Conservation (phyloP, 1,284 basidiomycete species). For the Mycocalia duriaeana region DNA sequence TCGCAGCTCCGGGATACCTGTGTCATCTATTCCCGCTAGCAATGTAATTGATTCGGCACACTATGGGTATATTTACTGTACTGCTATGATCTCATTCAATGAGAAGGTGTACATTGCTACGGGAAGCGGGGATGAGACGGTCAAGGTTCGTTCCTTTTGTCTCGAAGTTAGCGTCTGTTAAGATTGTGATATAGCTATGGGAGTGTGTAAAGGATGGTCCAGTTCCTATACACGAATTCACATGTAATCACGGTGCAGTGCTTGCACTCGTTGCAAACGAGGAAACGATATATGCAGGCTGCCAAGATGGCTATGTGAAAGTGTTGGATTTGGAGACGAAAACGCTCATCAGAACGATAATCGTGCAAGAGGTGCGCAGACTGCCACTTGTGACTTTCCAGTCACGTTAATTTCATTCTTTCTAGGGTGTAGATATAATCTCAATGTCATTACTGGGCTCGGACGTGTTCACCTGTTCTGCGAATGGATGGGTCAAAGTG, state of each 20-base stretch:
- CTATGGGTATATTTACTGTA: constrained; percentile 90
- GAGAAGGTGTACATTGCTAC: constrained; percentile 59
- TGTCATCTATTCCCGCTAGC: constrained; percentile 51
- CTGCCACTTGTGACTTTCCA: background rate
- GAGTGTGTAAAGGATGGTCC: constrained; percentile 45
- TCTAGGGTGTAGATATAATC: constrained; percentile 71
- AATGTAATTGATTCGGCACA: constrained; percentile 86
- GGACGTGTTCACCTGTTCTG: constrained; percentile 80
- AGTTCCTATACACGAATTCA: constrained; percentile 54
- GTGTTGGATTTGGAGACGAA: constrained; percentile 90
- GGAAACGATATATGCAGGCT: constrained; percentile 86
- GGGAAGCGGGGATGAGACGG: constrained; percentile 84
- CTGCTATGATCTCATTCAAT: constrained; percentile 43
- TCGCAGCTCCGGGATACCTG: constrained; percentile 15
- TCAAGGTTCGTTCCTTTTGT: constrained; percentile 55
- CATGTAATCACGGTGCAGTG: constrained; percentile 65
- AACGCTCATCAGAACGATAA: constrained; percentile 80
- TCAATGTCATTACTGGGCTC: constrained; percentile 71
- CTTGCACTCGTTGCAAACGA: constrained; percentile 75
- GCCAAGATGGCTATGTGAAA: constrained; percentile 90
- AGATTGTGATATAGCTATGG: constrained; percentile 57
- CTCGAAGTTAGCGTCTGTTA: background rate
- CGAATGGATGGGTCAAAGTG: constrained; percentile 78
- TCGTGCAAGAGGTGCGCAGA: constrained; percentile 70
- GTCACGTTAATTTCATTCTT: constrained; percentile 5